phyloP scores from a whole-genome alignment of 1,284 basidiomycete species.

The Wolfiporia cocos region DNA sequence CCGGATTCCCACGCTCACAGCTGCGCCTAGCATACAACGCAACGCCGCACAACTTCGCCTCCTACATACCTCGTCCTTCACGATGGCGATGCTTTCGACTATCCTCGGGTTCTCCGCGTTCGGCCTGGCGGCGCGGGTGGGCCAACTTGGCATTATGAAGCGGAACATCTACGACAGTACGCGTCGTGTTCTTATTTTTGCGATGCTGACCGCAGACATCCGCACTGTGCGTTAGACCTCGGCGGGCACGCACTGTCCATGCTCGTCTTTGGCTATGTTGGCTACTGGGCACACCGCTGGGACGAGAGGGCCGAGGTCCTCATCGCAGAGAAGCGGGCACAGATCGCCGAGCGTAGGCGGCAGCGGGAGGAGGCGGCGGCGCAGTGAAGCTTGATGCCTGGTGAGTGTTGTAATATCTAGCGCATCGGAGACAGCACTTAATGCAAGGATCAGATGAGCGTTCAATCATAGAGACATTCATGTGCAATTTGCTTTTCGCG shows the following conservation, averaged over 20 bases:
- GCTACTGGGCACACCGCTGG: constrained; percentile 67
- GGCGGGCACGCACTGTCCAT: constrained; percentile 61
- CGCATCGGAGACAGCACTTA: too few relatives aligned
- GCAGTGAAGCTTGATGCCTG: not conserved
- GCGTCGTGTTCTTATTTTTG: constrained; percentile 24
- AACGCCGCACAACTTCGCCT: not conserved
- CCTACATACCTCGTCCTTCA: not conserved
- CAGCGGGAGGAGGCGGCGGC: constrained; percentile 26
- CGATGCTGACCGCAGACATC: not conserved
- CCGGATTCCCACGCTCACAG: constrained; percentile 5
- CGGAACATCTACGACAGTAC: constrained; percentile 62
- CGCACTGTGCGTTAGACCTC: constrained; percentile 38
- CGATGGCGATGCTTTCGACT: constrained; percentile 68
- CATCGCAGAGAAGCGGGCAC: constrained; percentile 52
- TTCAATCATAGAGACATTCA: too few relatives aligned
- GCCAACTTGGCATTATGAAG: constrained; percentile 77
- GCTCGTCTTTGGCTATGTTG: constrained; percentile 57
- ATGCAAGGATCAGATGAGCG: too few relatives aligned
- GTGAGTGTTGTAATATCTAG: too few relatives aligned
- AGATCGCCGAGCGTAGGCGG: constrained; percentile 46
- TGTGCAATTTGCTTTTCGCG: too few relatives aligned
- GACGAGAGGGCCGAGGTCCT: constrained; percentile 53
- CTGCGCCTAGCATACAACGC: not conserved
- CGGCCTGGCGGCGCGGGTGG: constrained; percentile 72
- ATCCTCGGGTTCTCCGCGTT: constrained; percentile 76